Evolutionary conservation across 2,329 filamentous ascomycete species (phyloP), one percentile per base, ranked within the genome.

Genomic region (Corniculantispora saksenae): DNA sequence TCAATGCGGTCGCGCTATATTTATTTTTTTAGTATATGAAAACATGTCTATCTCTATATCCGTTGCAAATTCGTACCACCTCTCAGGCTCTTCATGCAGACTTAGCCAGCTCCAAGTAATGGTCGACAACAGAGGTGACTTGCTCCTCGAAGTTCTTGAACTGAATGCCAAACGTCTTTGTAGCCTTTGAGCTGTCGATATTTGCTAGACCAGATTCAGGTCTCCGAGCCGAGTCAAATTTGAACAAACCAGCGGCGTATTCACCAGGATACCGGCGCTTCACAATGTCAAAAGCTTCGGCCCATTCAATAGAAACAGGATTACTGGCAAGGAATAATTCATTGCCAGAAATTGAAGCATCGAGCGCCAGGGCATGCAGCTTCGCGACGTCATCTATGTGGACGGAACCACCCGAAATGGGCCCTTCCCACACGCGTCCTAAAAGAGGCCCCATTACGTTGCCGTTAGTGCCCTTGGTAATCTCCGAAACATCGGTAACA

Each of bases 371-470:
- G 32, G 81, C 74, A 60, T 81, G 79, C 7, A 74, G 73, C 29
- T 70, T 71, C 1, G 78, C 77, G 4, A 78, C 77, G 62, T 80
- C 78, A 59, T 79, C 74, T 19, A 78, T 69, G 64, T 79, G 75
- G 17, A 79, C 78, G 10, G 72, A 72, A 19, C 69, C 69, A 23
- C 77, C 76, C 6, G 71, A 67, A 27, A 72, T 69, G 10, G 60
- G 62, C 1, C 70, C 68, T 25, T 38, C 4, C 50, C 69, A 68
- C 27, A 67, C 65, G 48, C 72, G 67, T 15, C 78, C 78, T 9
- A 76, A 69, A 23, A 79, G 67, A 29, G 75, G 71, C 5, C 73
- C 73, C 60, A 79, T 69, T 10, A 78, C 66, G 40, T 75, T 65
- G 35, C 70, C 70, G 67, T 80, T 80, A 55, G 74, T 64, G 45